A percentile compares a stretch with the other conserved stretches of the same genome.
phyloP scores from a whole-genome alignment of 1,139 yeast species.

The Suhomyces terraborum region DNA sequence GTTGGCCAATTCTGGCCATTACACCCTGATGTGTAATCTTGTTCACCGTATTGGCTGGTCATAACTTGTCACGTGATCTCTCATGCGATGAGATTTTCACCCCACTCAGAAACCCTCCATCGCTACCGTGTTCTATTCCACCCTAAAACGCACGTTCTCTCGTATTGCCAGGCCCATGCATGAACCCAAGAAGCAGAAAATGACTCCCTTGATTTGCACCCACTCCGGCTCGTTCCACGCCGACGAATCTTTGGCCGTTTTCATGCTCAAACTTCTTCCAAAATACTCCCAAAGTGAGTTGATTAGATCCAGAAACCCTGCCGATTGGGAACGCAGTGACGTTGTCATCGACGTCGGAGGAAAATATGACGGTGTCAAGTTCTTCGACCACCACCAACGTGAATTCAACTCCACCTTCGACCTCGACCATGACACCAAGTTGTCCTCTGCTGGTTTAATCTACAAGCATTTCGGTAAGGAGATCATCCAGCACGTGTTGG shows the following conservation, averaged over 20 bases:
- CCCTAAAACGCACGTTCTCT: neutral
- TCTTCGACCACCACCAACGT: conserved; percentile 95
- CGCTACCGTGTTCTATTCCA: neutral
- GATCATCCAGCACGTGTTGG: conserved; percentile 54
- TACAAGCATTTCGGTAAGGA: conserved; percentile 92
- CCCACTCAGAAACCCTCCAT: neutral
- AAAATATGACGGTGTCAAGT: conserved; percentile 83
- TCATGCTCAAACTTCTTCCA: conserved; percentile 75
- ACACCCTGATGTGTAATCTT: neutral
- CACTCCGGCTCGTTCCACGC: conserved; percentile 97
- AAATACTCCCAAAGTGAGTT: conserved; percentile 65
- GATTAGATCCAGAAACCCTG: conserved; percentile 81
- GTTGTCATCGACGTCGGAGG: conserved; percentile 96
- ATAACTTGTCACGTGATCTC: neutral
- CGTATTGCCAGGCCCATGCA: conserved; percentile 11
- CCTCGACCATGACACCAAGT: conserved; percentile 57
- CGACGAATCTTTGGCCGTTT: conserved; percentile 95
- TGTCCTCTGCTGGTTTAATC: conserved; percentile 91
- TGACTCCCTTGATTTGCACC: conserved; percentile 65
- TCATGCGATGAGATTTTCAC: conserved; percentile 3
- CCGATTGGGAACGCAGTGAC: conserved; percentile 82
- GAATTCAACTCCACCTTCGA: conserved; percentile 45
- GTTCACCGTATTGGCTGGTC: neutral
- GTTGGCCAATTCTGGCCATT: too few relatives aligned
- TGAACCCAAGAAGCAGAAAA: conserved; percentile 25